These are phyloP conservation scores for Penicillium sclerotiorum DNA, from an alignment of 2,329 filamentous ascomycete species.

Conservation along the genomic window DNA sequence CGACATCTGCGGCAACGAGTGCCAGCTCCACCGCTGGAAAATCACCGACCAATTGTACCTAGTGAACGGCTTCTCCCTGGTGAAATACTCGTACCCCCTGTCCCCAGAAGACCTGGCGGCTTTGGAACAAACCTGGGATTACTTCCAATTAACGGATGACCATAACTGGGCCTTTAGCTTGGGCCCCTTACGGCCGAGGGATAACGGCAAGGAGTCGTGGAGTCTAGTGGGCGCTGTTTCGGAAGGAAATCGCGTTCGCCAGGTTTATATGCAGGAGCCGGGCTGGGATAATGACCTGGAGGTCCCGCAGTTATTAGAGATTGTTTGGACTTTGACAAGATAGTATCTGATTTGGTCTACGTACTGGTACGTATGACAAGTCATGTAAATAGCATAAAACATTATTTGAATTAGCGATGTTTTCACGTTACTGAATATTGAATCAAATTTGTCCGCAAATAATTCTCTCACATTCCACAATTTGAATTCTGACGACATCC, in stretches of 20 bases:
- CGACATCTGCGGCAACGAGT: constrained; percentile 53
- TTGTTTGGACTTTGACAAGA: constrained; percentile 20
- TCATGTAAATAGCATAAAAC: background rate
- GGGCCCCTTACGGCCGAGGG: constrained; percentile 47
- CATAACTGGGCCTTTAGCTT: constrained; percentile 53
- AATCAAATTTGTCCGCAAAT: too few species aligned
- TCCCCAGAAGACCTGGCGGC: constrained; percentile 41
- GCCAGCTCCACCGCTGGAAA: constrained; percentile 56
- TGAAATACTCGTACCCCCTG: constrained; percentile 47
- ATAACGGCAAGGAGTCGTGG: constrained; percentile 54
- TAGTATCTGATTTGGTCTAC: background rate
- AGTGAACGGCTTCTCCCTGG: constrained; percentile 59
- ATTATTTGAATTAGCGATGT: background rate
- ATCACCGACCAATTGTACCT: constrained; percentile 46
- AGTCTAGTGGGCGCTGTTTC: constrained; percentile 46
- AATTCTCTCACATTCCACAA: too few species aligned
- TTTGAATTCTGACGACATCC: too few species aligned
- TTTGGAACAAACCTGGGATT: constrained; percentile 57
- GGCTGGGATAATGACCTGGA: constrained; percentile 10
- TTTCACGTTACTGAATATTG: background rate
- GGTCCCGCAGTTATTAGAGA: constrained; percentile 22
- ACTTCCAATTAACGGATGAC: constrained; percentile 40
- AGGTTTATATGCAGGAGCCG: constrained; percentile 52
- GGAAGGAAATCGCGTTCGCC: constrained; percentile 47
- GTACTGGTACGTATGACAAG: background rate